Base-by-base conservation (phyloP, 305 asterid species). In the Fraxinus latifolia region DNA sequence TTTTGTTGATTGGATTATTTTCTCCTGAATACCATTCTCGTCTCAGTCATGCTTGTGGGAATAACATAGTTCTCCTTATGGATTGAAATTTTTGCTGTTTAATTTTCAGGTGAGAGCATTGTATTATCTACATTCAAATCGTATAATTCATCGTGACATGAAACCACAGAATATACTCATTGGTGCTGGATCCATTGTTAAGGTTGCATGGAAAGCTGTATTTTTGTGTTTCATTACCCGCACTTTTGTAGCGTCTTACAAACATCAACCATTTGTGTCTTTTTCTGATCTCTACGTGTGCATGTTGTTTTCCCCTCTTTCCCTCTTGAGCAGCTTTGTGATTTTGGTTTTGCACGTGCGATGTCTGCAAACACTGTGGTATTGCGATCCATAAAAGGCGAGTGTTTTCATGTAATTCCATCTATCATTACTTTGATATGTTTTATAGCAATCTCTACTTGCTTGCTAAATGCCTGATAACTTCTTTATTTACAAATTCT, bases 351-450 rank as follows among this genome's bases (percentile, higher is more conserved):
- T 92, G 99, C 99, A 70, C 94, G 99, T 47, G 98, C 99, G 73
- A 96, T 96, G 98, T 96, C 99, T 75, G 93, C 99, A 82, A 96
- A 95, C 87, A 96, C 98, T 27, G 99, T 96, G 83, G 98, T 96
- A 79, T 84, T 96, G 92, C 90, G 98, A 83, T 96, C 99, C 84
- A 96, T 96, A 86, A 96, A 96, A 92, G 99, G 99, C 88, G 82
- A 87, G 82, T 68, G 83, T 79, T 58, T 85, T 72, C 75, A 79
- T 36, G 75, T 44, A 21, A 85, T 70, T 67, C 70, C 47, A 21
- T 7, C 55, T 72, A n/a, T 27, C 67, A 25, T 82, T 74, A 27
- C 65, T 60, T 60, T 84, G 75, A 23, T 70, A 76, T 60, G 32
- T 77, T 81, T 39, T 53, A 62, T 78, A 44, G 39, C 58, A 67